Evolutionary conservation across 73 alveolate genomes (phyloP).

Genomic region (Paramecium pentaurelia): DNA sequence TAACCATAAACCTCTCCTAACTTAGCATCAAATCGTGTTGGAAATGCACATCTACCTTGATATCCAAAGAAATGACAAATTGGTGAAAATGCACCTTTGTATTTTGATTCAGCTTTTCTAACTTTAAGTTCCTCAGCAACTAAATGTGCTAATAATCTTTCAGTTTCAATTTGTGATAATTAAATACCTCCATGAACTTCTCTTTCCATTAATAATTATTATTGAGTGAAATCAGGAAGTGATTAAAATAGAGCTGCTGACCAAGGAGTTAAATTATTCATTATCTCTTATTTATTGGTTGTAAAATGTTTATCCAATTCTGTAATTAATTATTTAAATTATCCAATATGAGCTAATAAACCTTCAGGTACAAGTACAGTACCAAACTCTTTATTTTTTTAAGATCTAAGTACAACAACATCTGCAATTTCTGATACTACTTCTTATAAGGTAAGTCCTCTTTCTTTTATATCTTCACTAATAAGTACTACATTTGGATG

Average conservation of each 20-base stretch:
- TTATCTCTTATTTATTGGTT: constrained; percentile 41
- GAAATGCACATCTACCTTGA: constrained; percentile 95
- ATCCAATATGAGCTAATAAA: constrained; percentile 76
- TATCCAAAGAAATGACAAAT: constrained; percentile 98
- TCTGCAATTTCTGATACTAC: constrained; percentile 73
- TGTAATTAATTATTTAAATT: constrained; percentile 68
- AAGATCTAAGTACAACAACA: constrained; percentile 62
- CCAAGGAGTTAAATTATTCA: constrained; percentile 65
- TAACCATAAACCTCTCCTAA: constrained; percentile 91
- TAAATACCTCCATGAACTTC: constrained; percentile 75
- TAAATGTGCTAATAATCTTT: constrained; percentile 87
- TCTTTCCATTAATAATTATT: constrained; percentile 76
- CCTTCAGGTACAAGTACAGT: constrained; percentile 86
- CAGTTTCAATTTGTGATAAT: constrained; percentile 94
- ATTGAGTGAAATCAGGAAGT: constrained; percentile 83
- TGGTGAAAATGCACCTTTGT: constrained; percentile 90
- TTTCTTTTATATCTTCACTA: constrained; percentile 69
- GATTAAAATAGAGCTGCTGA: constrained; percentile 72
- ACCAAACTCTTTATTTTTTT: constrained; percentile 73
- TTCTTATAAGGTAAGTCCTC: constrained; percentile 74
- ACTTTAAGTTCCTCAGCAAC: constrained; percentile 77
- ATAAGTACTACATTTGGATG: constrained; percentile 81
- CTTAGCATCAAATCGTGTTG: constrained; percentile 84
- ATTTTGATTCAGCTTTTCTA: constrained; percentile 77
- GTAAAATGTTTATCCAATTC: constrained; percentile 66